Conservation (phyloP, 2,329 filamentous ascomycete genomes). For the Alternaria sp. region DNA sequence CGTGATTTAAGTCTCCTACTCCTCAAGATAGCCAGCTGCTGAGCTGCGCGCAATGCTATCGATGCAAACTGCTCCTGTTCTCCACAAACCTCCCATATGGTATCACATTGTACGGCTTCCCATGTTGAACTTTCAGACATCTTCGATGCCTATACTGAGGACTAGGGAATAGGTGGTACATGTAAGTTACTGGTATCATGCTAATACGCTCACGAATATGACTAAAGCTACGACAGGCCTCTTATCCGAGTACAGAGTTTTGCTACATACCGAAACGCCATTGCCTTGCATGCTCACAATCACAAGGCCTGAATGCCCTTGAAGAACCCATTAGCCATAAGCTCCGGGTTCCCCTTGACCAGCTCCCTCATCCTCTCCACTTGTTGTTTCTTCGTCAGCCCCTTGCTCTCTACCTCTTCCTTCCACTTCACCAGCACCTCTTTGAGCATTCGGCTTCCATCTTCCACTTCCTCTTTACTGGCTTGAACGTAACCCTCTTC, state of each 20-base stretch:
- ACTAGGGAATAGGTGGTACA: not conserved
- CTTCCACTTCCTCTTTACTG: constrained; percentile 84
- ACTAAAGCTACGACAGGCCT: not conserved
- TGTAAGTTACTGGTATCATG: not conserved
- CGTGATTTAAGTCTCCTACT: not conserved
- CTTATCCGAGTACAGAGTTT: not conserved
- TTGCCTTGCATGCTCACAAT: not conserved
- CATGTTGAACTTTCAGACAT: not conserved
- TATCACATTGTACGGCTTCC: not conserved
- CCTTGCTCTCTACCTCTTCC: constrained; percentile 69
- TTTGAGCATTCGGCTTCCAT: constrained; percentile 86
- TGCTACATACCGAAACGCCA: not conserved
- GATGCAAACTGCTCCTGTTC: not conserved
- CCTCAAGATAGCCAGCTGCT: not conserved
- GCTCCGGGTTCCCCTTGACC: constrained; percentile 73
- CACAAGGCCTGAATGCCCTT: constrained; percentile 60
- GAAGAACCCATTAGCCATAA: constrained; percentile 72
- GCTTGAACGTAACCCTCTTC: constrained; percentile 56
- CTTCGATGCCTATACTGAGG: fast-evolving
- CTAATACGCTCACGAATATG: not conserved
- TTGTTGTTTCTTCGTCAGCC: constrained; percentile 68
- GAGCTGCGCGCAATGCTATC: not conserved
- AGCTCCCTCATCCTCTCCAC: constrained; percentile 79
- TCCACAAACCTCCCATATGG: not conserved
- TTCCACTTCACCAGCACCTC: constrained; percentile 86